These are phyloP conservation scores for Phaeotremella fagi DNA, from an alignment of 768 basidiomycete species.

Conservation along the genomic window DNA sequence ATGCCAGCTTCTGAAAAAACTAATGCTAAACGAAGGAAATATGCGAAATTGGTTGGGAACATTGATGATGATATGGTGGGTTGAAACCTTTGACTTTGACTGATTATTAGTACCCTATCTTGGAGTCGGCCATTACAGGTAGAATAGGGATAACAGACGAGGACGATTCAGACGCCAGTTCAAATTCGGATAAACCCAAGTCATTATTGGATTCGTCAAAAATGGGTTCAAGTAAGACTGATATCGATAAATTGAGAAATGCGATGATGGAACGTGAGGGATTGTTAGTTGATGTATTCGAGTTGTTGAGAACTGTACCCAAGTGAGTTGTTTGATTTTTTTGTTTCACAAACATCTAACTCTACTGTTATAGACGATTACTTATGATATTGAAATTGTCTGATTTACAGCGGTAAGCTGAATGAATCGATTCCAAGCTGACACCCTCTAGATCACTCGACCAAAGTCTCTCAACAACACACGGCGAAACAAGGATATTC, in stretches of 20 bases:
- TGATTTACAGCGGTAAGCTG: constrained; percentile 66
- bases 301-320: constrained; percentile 79
- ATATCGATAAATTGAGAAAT: constrained; percentile 73
- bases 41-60: constrained; percentile 85
- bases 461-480: constrained; percentile 77
- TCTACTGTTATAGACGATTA: constrained; percentile 36
- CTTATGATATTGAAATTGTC: constrained; percentile 59
- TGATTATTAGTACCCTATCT: constrained; percentile 72
- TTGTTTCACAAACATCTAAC: not conserved
- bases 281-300: constrained; percentile 75
- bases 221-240: constrained; percentile 60
- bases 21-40: constrained; percentile 68
- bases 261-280: constrained; percentile 81
- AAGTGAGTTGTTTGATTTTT: constrained; percentile 52
- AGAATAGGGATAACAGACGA: constrained; percentile 59
- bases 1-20: constrained; percentile 63
- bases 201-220: constrained; percentile 28
- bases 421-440: not conserved
- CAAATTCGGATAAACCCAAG: constrained; percentile 7
- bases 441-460: constrained; percentile 66
- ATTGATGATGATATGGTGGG: constrained; percentile 77
- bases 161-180: not conserved
- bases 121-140: constrained; percentile 88
- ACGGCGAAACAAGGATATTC: constrained; percentile 71
- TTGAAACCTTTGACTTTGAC: constrained; percentile 8